phyloP scores from a whole-genome alignment of 176 grass and related monocot genomes.

The Carex kokanica region DNA sequence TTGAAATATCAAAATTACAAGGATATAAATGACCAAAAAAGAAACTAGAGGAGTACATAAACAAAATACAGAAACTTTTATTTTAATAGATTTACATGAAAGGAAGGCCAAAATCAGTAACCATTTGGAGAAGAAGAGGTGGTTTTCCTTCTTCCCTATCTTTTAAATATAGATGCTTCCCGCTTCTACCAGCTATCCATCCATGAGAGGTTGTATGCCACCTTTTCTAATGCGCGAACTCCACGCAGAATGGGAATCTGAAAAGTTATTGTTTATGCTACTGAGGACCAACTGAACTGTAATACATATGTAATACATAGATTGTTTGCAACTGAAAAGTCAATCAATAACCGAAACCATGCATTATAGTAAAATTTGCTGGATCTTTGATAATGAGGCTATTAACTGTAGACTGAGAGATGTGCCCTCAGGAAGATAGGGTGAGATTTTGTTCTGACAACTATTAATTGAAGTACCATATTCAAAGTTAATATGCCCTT shows the following conservation, averaged over 20 bases:
- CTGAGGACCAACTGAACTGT: neutral
- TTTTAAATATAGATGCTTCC: constrained; percentile 84
- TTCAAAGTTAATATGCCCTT: no score
- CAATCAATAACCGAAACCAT: neutral
- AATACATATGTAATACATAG: no score
- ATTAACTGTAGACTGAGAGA: neutral
- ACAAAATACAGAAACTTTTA: no score
- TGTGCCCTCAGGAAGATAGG: neutral
- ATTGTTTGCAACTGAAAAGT: neutral
- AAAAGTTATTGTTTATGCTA: neutral
- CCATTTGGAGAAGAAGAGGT: no score
- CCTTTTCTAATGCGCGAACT: constrained; percentile 61
- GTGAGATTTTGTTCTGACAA: neutral
- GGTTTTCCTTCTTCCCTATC: constrained; percentile 57
- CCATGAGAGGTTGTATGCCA: constrained; percentile 62
- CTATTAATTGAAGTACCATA: neutral
- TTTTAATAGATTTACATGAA: no score
- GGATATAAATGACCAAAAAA: no score
- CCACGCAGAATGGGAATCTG: constrained; percentile 77
- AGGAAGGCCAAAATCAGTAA: no score
- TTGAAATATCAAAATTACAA: no score
- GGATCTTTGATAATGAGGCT: neutral
- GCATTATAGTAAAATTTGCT: neutral
- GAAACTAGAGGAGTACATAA: no score
- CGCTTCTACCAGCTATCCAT: constrained; percentile 71